Conservation (phyloP, 441 rosid species). For the Gossypium schwendimanii region DNA sequence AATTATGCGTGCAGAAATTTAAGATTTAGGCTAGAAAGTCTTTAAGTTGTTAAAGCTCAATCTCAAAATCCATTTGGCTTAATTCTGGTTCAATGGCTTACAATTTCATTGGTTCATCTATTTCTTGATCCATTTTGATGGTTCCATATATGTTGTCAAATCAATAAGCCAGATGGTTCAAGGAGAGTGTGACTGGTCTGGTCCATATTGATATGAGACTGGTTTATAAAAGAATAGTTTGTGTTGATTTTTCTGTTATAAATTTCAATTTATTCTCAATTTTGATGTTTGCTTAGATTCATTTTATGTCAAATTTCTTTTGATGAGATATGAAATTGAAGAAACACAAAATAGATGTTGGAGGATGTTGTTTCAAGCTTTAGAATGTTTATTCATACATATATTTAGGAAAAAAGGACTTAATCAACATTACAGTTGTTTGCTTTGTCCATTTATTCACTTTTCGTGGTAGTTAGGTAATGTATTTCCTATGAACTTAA, state of each 20-base stretch:
- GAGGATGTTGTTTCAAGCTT: not conserved
- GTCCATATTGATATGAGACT: not conserved
- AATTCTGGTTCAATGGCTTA: not conserved
- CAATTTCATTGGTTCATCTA: not conserved
- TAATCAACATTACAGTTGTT: not conserved
- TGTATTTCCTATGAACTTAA: not conserved
- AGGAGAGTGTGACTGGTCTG: not conserved
- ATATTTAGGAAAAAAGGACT: not conserved
- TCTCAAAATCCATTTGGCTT: not conserved
- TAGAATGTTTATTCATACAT: not conserved
- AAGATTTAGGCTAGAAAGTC: not conserved
- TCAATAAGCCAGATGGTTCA: not conserved
- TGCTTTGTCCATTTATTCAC: not conserved
- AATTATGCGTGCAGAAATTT: not conserved
- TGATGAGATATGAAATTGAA: not conserved
- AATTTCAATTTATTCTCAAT: not conserved
- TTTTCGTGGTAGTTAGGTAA: not conserved
- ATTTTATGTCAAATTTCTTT: not conserved
- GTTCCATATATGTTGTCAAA: not conserved
- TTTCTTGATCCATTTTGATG: not conserved
- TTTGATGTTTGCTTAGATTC: not conserved
- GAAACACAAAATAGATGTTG: not conserved
- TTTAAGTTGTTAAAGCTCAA: not conserved
- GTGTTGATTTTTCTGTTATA: not conserved
- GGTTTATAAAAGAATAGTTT: not conserved